Conservation (phyloP, 306 rosid genomes). For the Gynostemma pentaphyllum region DNA sequence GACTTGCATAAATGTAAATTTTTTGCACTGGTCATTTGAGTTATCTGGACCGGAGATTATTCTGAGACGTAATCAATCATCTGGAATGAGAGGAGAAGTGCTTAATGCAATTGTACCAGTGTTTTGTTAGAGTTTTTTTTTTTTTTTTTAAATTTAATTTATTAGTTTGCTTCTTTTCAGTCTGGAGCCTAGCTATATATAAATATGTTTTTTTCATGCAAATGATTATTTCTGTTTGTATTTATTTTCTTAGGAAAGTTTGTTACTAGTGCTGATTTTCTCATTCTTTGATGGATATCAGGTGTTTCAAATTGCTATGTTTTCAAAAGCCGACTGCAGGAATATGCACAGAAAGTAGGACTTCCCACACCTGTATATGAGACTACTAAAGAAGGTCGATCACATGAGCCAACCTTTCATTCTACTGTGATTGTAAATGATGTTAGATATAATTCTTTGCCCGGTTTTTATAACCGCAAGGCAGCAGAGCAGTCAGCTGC, state of each 20-base stretch:
- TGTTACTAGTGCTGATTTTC: slow-evolving; percentile 1
- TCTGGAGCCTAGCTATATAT: not conserved
- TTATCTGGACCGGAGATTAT: not conserved
- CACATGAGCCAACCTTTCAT: slow-evolving; percentile 74
- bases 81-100: not conserved
- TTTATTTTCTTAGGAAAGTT: not conserved
- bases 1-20: no score
- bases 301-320: slow-evolving; percentile 90
- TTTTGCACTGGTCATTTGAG: no score
- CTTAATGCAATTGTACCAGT: not conserved
- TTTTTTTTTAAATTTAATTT: not conserved
- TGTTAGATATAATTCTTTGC: slow-evolving; percentile 53
- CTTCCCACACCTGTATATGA: slow-evolving; percentile 80
- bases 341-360: slow-evolving; percentile 82
- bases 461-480: slow-evolving; percentile 73
- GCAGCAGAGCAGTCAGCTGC: slow-evolving; percentile 97
- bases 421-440: slow-evolving; percentile 57
- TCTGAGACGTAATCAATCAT: not conserved
- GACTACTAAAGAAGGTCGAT: slow-evolving; percentile 83
- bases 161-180: not conserved
- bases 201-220: not conserved
- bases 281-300: slow-evolving; percentile 14
- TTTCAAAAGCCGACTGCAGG: slow-evolving; percentile 85
- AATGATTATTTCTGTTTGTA: not conserved
- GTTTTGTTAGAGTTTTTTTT: no score